phyloP scores from a whole-genome alignment of 176 grass and related monocot species.

The Avena eriantha region DNA sequence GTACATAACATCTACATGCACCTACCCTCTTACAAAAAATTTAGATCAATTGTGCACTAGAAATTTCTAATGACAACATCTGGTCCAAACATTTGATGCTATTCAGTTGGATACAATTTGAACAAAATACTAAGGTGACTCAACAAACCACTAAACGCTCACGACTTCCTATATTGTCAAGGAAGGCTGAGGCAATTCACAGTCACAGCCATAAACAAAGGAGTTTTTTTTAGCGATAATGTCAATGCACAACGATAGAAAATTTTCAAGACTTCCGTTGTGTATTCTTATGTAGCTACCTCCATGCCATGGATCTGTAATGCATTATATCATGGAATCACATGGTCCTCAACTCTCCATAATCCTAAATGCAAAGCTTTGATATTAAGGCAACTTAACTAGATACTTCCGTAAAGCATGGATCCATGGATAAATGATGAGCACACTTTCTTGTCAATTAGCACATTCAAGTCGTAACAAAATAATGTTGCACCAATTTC shows the following conservation, averaged over 20 bases:
- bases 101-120: slow-evolving; percentile 5
- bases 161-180: neutral
- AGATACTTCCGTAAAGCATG: neutral
- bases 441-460: neutral
- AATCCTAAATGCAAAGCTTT: slow-evolving; percentile 1
- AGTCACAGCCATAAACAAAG: slow-evolving; percentile 22
- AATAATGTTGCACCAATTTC: neutral
- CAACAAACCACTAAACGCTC: neutral
- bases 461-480: neutral
- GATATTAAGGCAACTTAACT: neutral
- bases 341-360: neutral
- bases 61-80: slow-evolving; percentile 31
- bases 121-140: slow-evolving; percentile 9
- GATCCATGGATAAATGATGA: slow-evolving; percentile 1
- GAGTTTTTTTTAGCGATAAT: neutral
- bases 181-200: neutral
- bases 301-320: neutral
- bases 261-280: neutral
- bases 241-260: neutral
- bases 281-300: slow-evolving; percentile 4
- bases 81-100: slow-evolving; percentile 15
- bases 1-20: slow-evolving; percentile 31
- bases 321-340: slow-evolving; percentile 22
- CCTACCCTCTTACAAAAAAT: neutral
- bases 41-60: neutral